phyloP scores from a whole-genome alignment of 2,329 filamentous ascomycete genomes.

The Botrytis hyacinthi region DNA sequence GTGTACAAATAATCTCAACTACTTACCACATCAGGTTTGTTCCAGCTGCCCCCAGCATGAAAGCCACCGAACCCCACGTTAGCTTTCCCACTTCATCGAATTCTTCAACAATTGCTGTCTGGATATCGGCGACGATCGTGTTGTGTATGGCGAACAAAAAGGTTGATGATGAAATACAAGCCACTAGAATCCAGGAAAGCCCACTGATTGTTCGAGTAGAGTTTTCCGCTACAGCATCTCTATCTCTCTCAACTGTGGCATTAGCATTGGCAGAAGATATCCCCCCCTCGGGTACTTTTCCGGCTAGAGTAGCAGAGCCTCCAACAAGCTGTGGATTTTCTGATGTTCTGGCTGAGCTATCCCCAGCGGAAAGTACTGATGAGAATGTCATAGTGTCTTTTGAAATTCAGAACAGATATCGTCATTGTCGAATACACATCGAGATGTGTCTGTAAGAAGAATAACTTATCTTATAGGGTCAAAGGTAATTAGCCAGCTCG shows the following conservation, averaged over 20 bases:
- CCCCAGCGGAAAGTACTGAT: background rate
- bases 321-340: background rate
- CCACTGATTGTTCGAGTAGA: background rate
- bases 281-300: background rate
- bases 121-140: slow-evolving; percentile 46
- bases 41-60: slow-evolving; percentile 39
- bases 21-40: background rate
- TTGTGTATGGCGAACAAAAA: slow-evolving; percentile 15
- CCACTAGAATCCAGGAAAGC: background rate
- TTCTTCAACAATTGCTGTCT: slow-evolving; percentile 40
- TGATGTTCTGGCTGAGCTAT: background rate
- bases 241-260: background rate
- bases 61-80: slow-evolving; percentile 42
- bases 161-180: slow-evolving; percentile 17
- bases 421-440: background rate
- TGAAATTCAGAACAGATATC: background rate
- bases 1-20: background rate
- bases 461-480: background rate
- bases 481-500: background rate
- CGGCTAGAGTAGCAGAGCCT: background rate
- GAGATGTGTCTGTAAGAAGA: background rate
- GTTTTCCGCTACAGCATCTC: background rate
- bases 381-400: background rate
- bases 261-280: background rate
- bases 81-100: slow-evolving; percentile 41